Conservation (phyloP, 805 yeast genomes). For the Scheffersomyces amazonensis region DNA sequence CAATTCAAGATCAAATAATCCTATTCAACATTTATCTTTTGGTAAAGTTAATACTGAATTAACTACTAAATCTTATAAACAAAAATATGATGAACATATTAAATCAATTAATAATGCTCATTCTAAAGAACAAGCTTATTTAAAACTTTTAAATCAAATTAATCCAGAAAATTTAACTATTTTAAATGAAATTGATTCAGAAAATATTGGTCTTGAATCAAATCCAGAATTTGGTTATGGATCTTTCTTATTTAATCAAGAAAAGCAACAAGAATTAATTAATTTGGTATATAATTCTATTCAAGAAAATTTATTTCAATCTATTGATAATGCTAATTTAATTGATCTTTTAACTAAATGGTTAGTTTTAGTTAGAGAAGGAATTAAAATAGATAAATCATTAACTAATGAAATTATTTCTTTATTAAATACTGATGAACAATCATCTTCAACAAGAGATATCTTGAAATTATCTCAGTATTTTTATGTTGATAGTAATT, state of each 20-base stretch:
- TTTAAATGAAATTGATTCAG: slow-evolving; percentile 55
- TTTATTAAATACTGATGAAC: slow-evolving; percentile 35
- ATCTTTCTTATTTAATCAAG: slow-evolving; percentile 56
- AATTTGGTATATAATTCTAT: slow-evolving; percentile 45
- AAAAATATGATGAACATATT: slow-evolving; percentile 14
- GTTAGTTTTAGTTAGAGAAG: slow-evolving; percentile 50
- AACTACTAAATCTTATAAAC: slow-evolving; percentile 25
- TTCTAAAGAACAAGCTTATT: slow-evolving; percentile 70
- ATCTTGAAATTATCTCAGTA: slow-evolving; percentile 46
- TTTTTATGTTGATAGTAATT: slow-evolving; percentile 51
- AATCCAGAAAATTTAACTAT: slow-evolving; percentile 54
- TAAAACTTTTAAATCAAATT: slow-evolving; percentile 70
- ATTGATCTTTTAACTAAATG: slow-evolving; percentile 65
- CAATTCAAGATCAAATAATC: slow-evolving; percentile 51
- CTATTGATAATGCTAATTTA: slow-evolving; percentile 45
- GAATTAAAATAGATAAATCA: slow-evolving; percentile 20
- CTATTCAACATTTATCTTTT: slow-evolving; percentile 60
- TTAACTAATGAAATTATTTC: slow-evolving; percentile 31
- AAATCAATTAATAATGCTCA: slow-evolving; percentile 46
- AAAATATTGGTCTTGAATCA: slow-evolving; percentile 40
- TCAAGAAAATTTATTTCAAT: slow-evolving; percentile 41
- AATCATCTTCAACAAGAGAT: slow-evolving; percentile 37
- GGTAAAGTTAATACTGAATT: slow-evolving; percentile 44
- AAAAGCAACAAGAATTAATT: slow-evolving; percentile 46
- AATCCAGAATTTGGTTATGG: slow-evolving; percentile 92